A percentile compares a stretch with the other conserved stretches of the same genome.
phyloP scores from a whole-genome alignment of 129 eudicot genomes.

The Tanacetum coccineum region DNA sequence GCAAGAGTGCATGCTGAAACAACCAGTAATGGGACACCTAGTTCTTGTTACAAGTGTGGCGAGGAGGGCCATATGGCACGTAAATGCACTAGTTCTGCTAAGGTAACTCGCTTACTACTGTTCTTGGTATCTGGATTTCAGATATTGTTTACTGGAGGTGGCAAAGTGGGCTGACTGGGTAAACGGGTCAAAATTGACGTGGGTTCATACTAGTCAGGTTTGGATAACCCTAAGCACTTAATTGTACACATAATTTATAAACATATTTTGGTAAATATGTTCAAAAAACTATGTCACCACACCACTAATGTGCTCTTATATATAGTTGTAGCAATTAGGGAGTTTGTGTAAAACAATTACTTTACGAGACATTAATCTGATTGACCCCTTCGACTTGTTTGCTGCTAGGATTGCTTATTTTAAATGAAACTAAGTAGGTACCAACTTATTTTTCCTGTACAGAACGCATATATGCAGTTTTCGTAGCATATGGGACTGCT shows the following conservation, averaged over 20 bases:
- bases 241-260: too few species aligned
- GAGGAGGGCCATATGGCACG: slow-evolving; percentile 18
- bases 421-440: too few species aligned
- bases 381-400: too few species aligned
- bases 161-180: not conserved
- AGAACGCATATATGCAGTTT: too few species aligned
- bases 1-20: slow-evolving; percentile 43
- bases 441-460: too few species aligned
- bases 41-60: slow-evolving; percentile 14
- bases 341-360: too few species aligned
- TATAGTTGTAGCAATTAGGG: too few species aligned
- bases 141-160: not conserved
- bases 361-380: too few species aligned
- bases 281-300: too few species aligned
- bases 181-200: not conserved
- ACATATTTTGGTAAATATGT: too few species aligned
- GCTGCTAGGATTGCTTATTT: not conserved
- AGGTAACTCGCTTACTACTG: slow-evolving; percentile 32
- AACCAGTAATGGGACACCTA: slow-evolving; percentile 21
- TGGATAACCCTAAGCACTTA: not conserved
- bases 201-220: not conserved
- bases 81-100: slow-evolving; percentile 60
- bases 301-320: too few species aligned
- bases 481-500: too few species aligned
- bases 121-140: not conserved